Base-by-base conservation (phyloP, 352 stramenopile genomes). In the Phytophthora gonapodyides region DNA sequence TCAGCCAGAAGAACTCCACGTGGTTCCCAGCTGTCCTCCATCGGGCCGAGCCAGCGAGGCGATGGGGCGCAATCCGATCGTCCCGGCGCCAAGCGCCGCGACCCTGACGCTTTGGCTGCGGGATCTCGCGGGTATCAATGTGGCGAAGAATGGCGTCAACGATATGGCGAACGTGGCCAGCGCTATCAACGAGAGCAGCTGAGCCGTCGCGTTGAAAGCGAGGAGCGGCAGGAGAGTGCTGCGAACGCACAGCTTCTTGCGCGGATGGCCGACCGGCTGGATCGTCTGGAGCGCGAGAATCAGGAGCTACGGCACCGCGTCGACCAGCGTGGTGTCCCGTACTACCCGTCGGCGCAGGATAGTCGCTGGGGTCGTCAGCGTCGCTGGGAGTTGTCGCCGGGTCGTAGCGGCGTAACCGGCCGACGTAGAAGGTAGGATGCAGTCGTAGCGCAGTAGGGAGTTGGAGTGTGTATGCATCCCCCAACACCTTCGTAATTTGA, bases 381-480 rank as follows among this genome's bases (percentile, higher is more conserved):
- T n/a, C n/a, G n/a, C n/a, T n/a, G n/a, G n/a, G n/a, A n/a, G 51
- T 56, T 44, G 15, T 13, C 8, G 40, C 30, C 0, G 31, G 38
- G 24, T 21, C 41, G n/a, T 70, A 70, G 11, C 41, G 55, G 6
- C 55, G 49, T 0, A 70, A 35, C 0, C 48, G 44, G 19, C 48
- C 38, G 7, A 65, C 54, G 35, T 65, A 57, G 43, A 61, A 70
- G 31, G 55, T 65, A 35, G 47, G 48, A 47, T 70, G 62, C 2
- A 70, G 31, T 6, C 51, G 40, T n/a, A 70, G 21, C 7, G 42
- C 27, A 13, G 38, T 54, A 30, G 62, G 55, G 19, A 69, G 40
- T 11, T 64, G 46, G 19, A 69, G 49, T 12, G 55, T 70, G 34
- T 66, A 70, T 7, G 55, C 62, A 8, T 56, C 41, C 16, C 47